Conservation (phyloP, 2,329 filamentous ascomycete species). For the Xylaria digitata region DNA sequence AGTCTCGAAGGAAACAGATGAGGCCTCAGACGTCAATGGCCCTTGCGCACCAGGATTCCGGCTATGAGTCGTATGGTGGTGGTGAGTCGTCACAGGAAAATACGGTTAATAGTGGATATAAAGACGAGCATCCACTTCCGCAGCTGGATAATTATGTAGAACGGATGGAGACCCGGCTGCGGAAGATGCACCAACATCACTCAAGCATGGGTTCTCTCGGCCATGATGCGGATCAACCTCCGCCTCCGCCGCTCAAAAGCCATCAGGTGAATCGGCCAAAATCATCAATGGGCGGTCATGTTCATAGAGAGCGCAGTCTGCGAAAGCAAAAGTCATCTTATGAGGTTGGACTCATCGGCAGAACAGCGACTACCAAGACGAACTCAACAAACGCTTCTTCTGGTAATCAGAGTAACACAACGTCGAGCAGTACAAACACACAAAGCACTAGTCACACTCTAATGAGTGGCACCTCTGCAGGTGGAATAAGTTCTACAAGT, state of each 20-base stretch:
- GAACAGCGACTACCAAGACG: slow-evolving; percentile 90
- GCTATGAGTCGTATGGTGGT: slow-evolving; percentile 67
- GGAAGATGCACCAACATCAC: slow-evolving; percentile 74
- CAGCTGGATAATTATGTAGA: slow-evolving; percentile 88
- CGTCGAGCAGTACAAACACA: slow-evolving; percentile 74
- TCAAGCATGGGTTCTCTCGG: slow-evolving; percentile 56
- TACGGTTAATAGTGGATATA: slow-evolving; percentile 55
- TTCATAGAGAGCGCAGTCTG: slow-evolving; percentile 59
- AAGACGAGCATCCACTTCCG: slow-evolving; percentile 68
- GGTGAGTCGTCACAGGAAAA: slow-evolving; percentile 64
- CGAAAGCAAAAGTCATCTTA: slow-evolving; percentile 79
- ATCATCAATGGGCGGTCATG: slow-evolving; percentile 64
- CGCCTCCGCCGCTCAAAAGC: slow-evolving; percentile 60
- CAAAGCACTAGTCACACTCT: slow-evolving; percentile 84
- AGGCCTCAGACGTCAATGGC: slow-evolving; percentile 81
- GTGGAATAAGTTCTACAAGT: slow-evolving; percentile 92
- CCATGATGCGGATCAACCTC: slow-evolving; percentile 46
- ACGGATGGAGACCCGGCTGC: slow-evolving; percentile 87
- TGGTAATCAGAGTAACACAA: slow-evolving; percentile 74
- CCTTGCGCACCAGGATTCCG: slow-evolving; percentile 70
- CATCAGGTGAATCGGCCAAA: slow-evolving; percentile 65
- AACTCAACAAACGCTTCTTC: slow-evolving; percentile 82
- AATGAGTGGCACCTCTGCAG: slow-evolving; percentile 93
- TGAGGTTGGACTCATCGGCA: slow-evolving; percentile 78
- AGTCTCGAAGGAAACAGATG: slow-evolving; percentile 52